Evolutionary conservation across 1,139 yeast species (phyloP).

Genomic region (Suhomyces bokatorum): DNA sequence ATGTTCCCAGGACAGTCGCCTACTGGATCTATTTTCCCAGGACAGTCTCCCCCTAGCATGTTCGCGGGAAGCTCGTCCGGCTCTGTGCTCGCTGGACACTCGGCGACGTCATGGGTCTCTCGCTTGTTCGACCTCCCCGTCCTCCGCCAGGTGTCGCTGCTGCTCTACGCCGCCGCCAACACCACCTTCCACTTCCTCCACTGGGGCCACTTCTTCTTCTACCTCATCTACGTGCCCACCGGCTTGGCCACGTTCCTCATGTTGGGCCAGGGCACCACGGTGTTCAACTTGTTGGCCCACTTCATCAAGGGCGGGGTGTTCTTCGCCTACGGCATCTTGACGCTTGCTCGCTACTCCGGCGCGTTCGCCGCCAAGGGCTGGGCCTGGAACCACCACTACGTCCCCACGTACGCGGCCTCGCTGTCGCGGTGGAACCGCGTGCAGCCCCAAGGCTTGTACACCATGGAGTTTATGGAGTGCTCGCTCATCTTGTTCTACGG

Average conservation of each 20-base stretch:
- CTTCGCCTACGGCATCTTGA: constrained; percentile 67
- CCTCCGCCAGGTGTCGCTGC: constrained; percentile 11
- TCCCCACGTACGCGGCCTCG: constrained; percentile 20
- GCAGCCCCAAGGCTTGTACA: constrained; percentile 58
- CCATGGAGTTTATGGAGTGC: constrained; percentile 87
- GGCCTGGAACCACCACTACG: constrained; percentile 80
- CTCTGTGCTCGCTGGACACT: background rate
- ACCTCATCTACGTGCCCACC: constrained; percentile 61
- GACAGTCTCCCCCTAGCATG: too few species aligned
- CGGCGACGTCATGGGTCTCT: constrained; percentile 1
- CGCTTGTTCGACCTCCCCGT: constrained; percentile 13
- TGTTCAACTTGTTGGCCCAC: constrained; percentile 87
- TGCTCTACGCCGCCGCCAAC: constrained; percentile 7
- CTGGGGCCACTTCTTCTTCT: constrained; percentile 65
- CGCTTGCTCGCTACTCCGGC: constrained; percentile 85
- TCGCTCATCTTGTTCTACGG: constrained; percentile 84
- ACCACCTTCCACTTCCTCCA: constrained; percentile 55
- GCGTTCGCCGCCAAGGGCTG: constrained; percentile 73
- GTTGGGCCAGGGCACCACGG: constrained; percentile 63
- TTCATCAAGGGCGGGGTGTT: constrained; percentile 96
- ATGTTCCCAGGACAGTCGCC: too few species aligned
- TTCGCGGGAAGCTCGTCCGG: too few species aligned
- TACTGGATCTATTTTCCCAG: too few species aligned
- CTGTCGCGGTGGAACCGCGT: constrained; percentile 36
- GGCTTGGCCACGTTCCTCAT: constrained; percentile 76